Base-by-base conservation (phyloP, 148 eudicot species). In the Silene latifolia region DNA sequence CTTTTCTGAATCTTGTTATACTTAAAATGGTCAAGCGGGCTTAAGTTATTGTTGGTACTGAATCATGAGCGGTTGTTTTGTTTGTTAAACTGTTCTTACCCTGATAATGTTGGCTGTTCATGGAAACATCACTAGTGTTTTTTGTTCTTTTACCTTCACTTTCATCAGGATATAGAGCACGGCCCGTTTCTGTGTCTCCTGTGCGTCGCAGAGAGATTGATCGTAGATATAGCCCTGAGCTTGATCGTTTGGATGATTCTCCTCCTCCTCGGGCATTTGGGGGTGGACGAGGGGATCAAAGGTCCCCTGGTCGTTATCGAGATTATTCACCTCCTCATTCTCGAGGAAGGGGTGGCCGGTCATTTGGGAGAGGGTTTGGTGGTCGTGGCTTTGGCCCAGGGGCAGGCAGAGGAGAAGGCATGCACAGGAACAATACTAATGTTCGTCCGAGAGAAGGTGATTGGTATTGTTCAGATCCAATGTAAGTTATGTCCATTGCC, bases 401-500 rank as follows among this genome's bases (percentile, higher is more conserved):
- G 15, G 84, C 87, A 32, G 74, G 74, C 56, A 82, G 88, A 84
- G 87, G 87, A 14, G 90, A 86, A 58, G 86, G 83, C 65, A 47
- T 85, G 80, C 83, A 86, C 18, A 83, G 87, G 82, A 87, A 84
- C 75, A 87, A 86, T 67, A n/a, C 71, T 67, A 94, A 94, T 83
- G 93, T 91, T 24, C 90, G 86, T 51, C 97, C 98, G 62, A 87
- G 98, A 77, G 98, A 94, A 78, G 98, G 98, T 74, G 98, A 93
- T 79, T 93, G 98, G 97, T 80, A 82, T 64, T 94, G 98, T 71
- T 88, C 56, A 21, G 91, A 93, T 83, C 97, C 94, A 47, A 47
- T 74, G 98, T 94, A 85, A 87, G 95, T 89, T 42, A 62, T n/a
- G 11, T 18, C 13, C 61, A 2, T 15, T 23, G 19, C 4, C 27